Base-by-base conservation (phyloP, 495 filamentous ascomycete genomes). In the Parathielavia hyrcaniae region DNA sequence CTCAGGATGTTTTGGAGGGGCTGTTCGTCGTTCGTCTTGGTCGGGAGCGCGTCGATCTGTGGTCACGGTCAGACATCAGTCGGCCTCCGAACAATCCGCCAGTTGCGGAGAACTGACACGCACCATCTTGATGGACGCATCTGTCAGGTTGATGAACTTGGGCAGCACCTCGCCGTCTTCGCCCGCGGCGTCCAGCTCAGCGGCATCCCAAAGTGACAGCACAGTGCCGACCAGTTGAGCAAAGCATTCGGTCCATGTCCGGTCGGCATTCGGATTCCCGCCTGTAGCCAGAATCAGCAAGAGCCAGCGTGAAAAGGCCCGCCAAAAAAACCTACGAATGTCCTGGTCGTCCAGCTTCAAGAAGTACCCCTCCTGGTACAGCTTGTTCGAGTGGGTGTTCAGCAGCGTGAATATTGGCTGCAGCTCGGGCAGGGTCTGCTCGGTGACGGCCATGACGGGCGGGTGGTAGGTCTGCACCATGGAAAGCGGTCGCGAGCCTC, bases 301-400 rank as follows among this genome's bases (percentile, higher is more conserved):
- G 20, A 19, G n/a, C 50, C n/a, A 50, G 30, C 30, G 47, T 43
- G 47, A 23, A 40, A n/a, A 17, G 11, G n/a, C 26, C 22, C 19
- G 32, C 26, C 22, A 43, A 5, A 50, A 19, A 32, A 36, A 80
- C 88, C 53, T 80, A 96, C 91, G 82, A 41, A 82, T 84, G 71
- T 97, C 93, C 58, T 96, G 79, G 67, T 98, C 93, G 71, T 95
- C 91, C 44, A 97, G 71, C 69, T 97, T 98, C 64, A 98, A 68
- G 59, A 98, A 97, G 68, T 97, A 98, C 14, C 93, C 93, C 73
- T 98, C 93, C 46, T 96, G 90, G 69, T 97, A 98, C 48, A 97
- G 75, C 74, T 97, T 98, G 70, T 96, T 97, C 12, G 82, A 83
- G 72, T 97, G 95, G 70, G 87, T 95, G 72, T 96, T 98, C 50